These are phyloP conservation scores for Dioszegia aurantiaca DNA, from an alignment of 768 basidiomycete species.

Conservation along the genomic window DNA sequence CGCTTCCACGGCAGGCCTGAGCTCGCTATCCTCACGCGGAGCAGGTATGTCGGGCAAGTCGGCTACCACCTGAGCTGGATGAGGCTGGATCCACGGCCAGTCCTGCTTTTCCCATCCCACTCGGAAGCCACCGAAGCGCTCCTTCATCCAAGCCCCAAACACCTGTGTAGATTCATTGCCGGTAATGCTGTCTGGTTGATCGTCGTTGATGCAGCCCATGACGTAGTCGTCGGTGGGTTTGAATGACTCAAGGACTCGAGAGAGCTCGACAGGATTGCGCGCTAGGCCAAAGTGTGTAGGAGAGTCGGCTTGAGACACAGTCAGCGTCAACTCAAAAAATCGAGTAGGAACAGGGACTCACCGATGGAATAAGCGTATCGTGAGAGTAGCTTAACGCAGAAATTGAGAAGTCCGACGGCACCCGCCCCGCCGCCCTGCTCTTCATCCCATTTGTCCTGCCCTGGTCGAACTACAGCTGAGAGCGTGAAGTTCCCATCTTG, in stretches of 20 bases:
- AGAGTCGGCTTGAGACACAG: slow-evolving; percentile 25
- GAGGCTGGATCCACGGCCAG: background rate
- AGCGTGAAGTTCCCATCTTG: slow-evolving; percentile 38
- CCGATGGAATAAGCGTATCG: slow-evolving; percentile 45
- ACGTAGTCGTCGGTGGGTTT: slow-evolving; percentile 25
- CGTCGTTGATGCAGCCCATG: slow-evolving; percentile 48
- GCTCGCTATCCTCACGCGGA: too few relatives aligned
- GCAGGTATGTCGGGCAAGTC: too few relatives aligned
- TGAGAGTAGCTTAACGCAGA: slow-evolving; percentile 45
- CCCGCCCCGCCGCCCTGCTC: slow-evolving; percentile 13
- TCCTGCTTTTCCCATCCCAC: slow-evolving; percentile 15
- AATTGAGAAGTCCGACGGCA: slow-evolving; percentile 32
- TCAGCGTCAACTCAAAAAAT: too few relatives aligned
- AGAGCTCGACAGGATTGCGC: slow-evolving; percentile 20
- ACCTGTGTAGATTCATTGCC: slow-evolving; percentile 5
- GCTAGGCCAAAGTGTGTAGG: slow-evolving; percentile 36
- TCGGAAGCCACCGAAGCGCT: slow-evolving; percentile 23
- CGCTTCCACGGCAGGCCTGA: too few relatives aligned
- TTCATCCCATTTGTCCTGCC: slow-evolving; percentile 35
- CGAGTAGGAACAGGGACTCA: too few relatives aligned
- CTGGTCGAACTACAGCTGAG: slow-evolving; percentile 20
- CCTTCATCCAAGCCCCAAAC: slow-evolving; percentile 38
- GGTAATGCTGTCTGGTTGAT: slow-evolving; percentile 26
- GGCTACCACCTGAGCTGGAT: too few relatives aligned
- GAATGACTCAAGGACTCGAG: slow-evolving; percentile 10